These are phyloP conservation scores for Fusarium robinianum DNA, from an alignment of 2,329 filamentous ascomycete species.

Conservation along the genomic window DNA sequence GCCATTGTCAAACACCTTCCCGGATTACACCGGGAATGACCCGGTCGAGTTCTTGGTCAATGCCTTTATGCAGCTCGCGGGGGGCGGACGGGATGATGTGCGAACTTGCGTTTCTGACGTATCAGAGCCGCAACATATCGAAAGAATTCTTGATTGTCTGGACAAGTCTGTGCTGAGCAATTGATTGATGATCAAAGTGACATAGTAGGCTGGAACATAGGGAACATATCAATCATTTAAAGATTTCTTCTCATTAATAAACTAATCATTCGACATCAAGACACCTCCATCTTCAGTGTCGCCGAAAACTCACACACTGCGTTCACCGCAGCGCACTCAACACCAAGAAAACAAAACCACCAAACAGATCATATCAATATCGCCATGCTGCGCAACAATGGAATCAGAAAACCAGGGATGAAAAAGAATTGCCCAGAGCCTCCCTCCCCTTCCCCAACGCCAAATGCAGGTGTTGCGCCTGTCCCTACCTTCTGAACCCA, in stretches of 20 bases:
- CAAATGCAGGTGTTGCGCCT: slow-evolving; percentile 33
- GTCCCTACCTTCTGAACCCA: slow-evolving; percentile 24
- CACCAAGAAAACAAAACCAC: slow-evolving; percentile 26
- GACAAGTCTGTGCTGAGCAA: too few species aligned
- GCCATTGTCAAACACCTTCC: neutral
- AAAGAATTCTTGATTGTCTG: too few species aligned
- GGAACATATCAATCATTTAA: too few species aligned
- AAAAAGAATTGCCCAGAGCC: slow-evolving; percentile 32
- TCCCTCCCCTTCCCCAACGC: slow-evolving; percentile 43
- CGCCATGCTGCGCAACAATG: slow-evolving; percentile 42
- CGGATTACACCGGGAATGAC: neutral
- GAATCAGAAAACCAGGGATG: neutral
- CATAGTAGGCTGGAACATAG: too few species aligned
- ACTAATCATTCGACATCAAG: too few species aligned
- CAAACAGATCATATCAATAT: slow-evolving; percentile 38
- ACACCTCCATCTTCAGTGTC: too few species aligned
- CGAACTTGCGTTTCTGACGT: too few species aligned
- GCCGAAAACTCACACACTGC: slow-evolving; percentile 15
- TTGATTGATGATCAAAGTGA: too few species aligned
- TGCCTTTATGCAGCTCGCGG: neutral
- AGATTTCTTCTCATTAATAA: too few species aligned
- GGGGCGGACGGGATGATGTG: too few species aligned
- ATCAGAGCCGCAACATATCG: too few species aligned
- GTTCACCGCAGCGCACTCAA: slow-evolving; percentile 18
- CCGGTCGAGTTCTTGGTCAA: neutral